Evolutionary conservation across 2,329 filamentous ascomycete genomes (phyloP), one percentile per base, ranked within the genome.

Genomic region (Stemphylium lycopersici): DNA sequence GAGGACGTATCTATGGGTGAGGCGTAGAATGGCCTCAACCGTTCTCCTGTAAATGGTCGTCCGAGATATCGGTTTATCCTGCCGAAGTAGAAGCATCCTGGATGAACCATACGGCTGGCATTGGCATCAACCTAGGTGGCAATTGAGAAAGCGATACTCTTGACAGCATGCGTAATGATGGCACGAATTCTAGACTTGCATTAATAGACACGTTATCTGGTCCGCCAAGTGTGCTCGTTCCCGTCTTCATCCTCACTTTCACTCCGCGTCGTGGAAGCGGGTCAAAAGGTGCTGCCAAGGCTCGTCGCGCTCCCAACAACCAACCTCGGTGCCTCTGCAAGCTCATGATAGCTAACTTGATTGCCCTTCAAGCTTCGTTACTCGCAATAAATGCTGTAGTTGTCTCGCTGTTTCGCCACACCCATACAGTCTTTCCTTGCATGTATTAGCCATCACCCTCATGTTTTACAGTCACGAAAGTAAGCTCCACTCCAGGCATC

Each of bases 381-480:
- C 5, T 38, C 34, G 22, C 32, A 20, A 36, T 39, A 26, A 29
- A 37, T 18, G 24, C 43, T 42, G 38, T 53, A 42, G 18, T 42
- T 11, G 49, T 41, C 33, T 16, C 44, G 11, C 37, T 48, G 31
- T 58, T 49, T 47, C 18, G 34, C 51, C 34, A 31, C 47, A 29
- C 48, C 15, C 24, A 16, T 36, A 32, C 32, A 20, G 12, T 39
- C 29, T 49, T 48, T 40, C 20, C 40, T 49, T 40, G 18, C 41
- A 47, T 56, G 53, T 62, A 46, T 54, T 51, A 61, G 36, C 36
- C 56, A 18, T 41, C 66, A 73, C 36, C 68, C 74, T 32, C 65
- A 97, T 97, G 93, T 97, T 97, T 74, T 98, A 96, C 79, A 96
- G 90, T 67, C 91, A 96, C 78, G 93, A 97, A 77, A 91, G 93